Percentiles rank a stretch among this genome's conserved stretches.
Conservation (phyloP, 106 monocot genomes). For the Vanilla planifolia region DNA sequence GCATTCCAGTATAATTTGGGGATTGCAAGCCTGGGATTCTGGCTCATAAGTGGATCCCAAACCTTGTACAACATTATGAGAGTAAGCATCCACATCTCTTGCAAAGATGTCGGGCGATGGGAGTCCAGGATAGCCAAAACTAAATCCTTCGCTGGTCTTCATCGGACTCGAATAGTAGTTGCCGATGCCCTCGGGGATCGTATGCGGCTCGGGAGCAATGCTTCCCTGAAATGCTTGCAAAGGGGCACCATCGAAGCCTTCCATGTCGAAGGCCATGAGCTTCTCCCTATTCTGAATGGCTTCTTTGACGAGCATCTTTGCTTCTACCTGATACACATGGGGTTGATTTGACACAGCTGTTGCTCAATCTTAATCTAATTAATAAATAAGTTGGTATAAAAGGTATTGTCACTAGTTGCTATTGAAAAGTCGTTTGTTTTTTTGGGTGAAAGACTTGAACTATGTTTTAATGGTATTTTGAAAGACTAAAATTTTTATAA, state of each 20-base stretch:
- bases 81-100: conserved; percentile 11
- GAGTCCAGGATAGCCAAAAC: conserved; percentile 13
- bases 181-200: conserved; percentile 18
- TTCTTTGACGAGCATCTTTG: conserved; percentile 32
- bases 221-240: conserved; percentile 13
- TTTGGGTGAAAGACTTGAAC: no score
- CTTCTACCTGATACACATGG: conserved; percentile 49
- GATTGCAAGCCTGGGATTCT: conserved; percentile 8
- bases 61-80: conserved; percentile 1
- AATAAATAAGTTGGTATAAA: no score
- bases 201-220: conserved; percentile 3
- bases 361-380: no score
- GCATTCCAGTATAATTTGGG: conserved; percentile 28
- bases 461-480: no score
- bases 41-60: conserved; percentile 14
- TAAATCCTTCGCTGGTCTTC: conserved; percentile 11
- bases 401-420: no score
- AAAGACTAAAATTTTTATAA: no score
- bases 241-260: conserved; percentile 2
- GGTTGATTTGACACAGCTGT: no score
- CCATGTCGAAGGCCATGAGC: conserved; percentile 23
- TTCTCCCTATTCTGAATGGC: conserved; percentile 45
- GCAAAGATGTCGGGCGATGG: conserved; percentile 28
- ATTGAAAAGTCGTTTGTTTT: no score
- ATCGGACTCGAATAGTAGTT: conserved; percentile 16